Percentiles rank a stretch among this genome's conserved stretches.
Conservation (phyloP, 805 yeast species). For the Hanseniaspora lachancei region DNA sequence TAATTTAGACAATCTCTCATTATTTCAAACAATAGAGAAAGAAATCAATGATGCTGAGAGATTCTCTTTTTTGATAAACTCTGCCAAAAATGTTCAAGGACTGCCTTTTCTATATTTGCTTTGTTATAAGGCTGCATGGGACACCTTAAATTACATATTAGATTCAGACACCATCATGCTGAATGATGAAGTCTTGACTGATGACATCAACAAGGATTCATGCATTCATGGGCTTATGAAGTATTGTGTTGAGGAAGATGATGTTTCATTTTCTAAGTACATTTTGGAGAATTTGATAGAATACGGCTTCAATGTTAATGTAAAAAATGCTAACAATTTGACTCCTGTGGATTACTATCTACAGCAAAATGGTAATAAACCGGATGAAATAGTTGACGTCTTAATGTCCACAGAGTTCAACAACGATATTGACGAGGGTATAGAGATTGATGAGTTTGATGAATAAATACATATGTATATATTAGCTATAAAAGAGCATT, state of each 20-base stretch:
- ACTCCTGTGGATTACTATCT: constrained; percentile 60
- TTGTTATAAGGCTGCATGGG: constrained; percentile 71
- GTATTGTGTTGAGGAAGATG: constrained; percentile 61
- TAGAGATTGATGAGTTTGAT: constrained; percentile 24
- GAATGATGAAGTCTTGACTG: constrained; percentile 21
- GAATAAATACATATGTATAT: constrained; percentile 2
- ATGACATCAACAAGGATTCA: constrained; percentile 63
- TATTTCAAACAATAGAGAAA: constrained; percentile 44
- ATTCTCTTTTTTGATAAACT: constrained; percentile 46
- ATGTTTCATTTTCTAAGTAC: constrained; percentile 57
- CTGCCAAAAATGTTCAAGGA: constrained; percentile 61
- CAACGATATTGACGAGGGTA: constrained; percentile 35
- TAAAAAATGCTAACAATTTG: constrained; percentile 47
- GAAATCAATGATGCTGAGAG: constrained; percentile 27
- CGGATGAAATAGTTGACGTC: constrained; percentile 44
- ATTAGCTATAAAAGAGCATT: neutral
- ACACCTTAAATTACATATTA: constrained; percentile 63
- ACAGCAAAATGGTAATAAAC: constrained; percentile 31
- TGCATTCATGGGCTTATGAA: constrained; percentile 80
- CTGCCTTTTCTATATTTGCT: constrained; percentile 74
- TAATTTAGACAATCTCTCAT: constrained; percentile 74
- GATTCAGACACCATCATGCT: constrained; percentile 44
- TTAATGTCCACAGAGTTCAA: constrained; percentile 53
- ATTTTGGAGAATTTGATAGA: constrained; percentile 71
- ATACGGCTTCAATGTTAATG: constrained; percentile 76